Percentiles rank a stretch among this genome's conserved stretches.
Conservation (phyloP, 768 basidiomycete genomes). For the Pisolithus microcarpus region DNA sequence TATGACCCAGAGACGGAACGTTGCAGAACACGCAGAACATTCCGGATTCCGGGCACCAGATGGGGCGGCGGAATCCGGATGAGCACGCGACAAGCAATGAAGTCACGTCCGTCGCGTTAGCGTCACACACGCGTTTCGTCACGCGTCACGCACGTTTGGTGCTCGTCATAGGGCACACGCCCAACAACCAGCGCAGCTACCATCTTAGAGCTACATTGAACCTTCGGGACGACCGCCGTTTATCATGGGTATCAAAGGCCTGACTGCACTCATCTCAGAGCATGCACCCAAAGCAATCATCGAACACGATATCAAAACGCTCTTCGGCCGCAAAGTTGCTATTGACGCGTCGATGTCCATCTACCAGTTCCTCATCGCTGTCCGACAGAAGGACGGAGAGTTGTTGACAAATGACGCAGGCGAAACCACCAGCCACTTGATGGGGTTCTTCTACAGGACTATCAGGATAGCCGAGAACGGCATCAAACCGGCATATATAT, state of each 20-base stretch:
- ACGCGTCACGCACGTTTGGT: background rate
- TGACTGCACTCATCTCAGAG: constrained; percentile 83
- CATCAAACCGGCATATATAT: constrained; percentile 96
- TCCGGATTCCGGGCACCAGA: no score
- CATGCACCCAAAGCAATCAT: constrained; percentile 82
- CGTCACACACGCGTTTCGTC: background rate
- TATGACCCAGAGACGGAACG: no score
- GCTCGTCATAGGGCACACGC: background rate
- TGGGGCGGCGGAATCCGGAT: no score
- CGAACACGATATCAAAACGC: constrained; percentile 93
- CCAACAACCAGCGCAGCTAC: background rate
- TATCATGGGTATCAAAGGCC: constrained; percentile 89
- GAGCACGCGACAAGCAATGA: background rate
- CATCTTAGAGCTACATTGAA: background rate
- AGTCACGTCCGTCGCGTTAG: background rate
- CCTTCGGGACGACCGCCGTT: background rate
- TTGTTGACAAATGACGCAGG: constrained; percentile 96
- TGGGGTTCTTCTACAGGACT: constrained; percentile 98
- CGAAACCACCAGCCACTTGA: constrained; percentile 96
- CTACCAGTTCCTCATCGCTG: constrained; percentile 97
- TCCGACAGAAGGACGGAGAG: constrained; percentile 93
- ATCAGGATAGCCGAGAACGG: constrained; percentile 98
- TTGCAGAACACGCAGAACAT: no score
- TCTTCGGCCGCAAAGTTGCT: constrained; percentile 97
- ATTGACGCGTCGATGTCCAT: constrained; percentile 98